These are phyloP conservation scores for Hericium coralloides DNA, from an alignment of 768 basidiomycete species.

Conservation along the genomic window DNA sequence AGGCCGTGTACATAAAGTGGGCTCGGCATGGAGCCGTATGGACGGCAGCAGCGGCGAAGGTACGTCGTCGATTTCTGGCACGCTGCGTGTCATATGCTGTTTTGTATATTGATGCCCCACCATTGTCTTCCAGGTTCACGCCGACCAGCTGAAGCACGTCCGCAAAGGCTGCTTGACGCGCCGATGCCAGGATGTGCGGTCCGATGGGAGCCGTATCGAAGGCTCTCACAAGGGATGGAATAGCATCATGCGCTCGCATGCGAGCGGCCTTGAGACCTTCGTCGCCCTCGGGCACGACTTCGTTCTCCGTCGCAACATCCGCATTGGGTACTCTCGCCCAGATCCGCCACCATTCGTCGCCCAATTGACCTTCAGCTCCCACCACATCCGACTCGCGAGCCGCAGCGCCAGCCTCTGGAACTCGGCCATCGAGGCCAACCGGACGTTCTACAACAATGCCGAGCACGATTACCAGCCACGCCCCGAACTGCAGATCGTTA, in stretches of 20 bases:
- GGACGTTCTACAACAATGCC: not conserved
- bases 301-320: slow-evolving; percentile 16
- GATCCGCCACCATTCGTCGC: slow-evolving; percentile 2
- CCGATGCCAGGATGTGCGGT: slow-evolving; percentile 12
- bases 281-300: slow-evolving; percentile 15
- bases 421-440: not conserved
- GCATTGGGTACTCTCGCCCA: slow-evolving; percentile 1
- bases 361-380: slow-evolving; percentile 14
- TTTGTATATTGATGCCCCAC: no score
- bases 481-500: not conserved
- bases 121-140: no score
- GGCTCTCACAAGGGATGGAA: slow-evolving; percentile 24
- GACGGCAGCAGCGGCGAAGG: slow-evolving; percentile 12
- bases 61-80: no score
- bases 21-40: not conserved
- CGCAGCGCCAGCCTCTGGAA: slow-evolving; percentile 14
- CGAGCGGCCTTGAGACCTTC: slow-evolving; percentile 18
- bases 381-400: slow-evolving; percentile 18
- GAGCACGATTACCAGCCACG: not conserved
- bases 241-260: slow-evolving; percentile 10
- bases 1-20: slow-evolving; percentile 7
- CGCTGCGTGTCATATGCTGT: no score
- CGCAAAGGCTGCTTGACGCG: slow-evolving; percentile 20
- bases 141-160: slow-evolving; percentile 19
- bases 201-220: slow-evolving; percentile 22